Evolutionary conservation across 169 alveolate genomes (phyloP).

Genomic region (Cryptosporidium sp.): DNA sequence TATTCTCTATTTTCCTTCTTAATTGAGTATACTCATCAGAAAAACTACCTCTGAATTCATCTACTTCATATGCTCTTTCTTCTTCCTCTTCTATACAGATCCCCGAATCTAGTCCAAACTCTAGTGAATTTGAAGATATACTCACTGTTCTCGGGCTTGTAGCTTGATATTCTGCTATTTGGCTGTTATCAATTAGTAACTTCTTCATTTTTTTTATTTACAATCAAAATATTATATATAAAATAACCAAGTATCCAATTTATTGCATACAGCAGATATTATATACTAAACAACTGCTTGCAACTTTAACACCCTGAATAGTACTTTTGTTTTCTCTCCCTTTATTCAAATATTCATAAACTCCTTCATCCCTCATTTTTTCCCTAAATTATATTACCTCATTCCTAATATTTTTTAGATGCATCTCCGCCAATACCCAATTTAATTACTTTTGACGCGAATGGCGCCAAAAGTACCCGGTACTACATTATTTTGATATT

Average conservation of each 20-base stretch:
- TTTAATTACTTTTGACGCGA: neutral
- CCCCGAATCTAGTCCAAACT: neutral
- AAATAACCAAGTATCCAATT: too few species aligned
- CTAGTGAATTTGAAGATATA: constrained; percentile 5
- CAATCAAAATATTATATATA: too few species aligned
- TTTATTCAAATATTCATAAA: too few species aligned
- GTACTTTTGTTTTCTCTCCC: neutral
- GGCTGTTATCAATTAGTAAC: neutral
- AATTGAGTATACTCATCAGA: neutral
- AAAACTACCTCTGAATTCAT: too few species aligned
- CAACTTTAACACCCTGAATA: neutral
- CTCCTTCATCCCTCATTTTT: neutral
- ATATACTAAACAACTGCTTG: too few species aligned
- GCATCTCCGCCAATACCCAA: constrained; percentile 3
- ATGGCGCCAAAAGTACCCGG: constrained; percentile 13
- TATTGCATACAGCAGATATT: too few species aligned
- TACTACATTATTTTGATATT: neutral
- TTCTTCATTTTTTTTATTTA: neutral
- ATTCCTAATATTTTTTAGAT: neutral
- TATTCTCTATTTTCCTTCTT: neutral
- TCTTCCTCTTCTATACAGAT: neutral
- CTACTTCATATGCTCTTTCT: too few species aligned
- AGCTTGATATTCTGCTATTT: neutral
- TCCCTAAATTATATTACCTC: neutral
- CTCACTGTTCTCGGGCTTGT: constrained; percentile 29